Percentiles rank a stretch among this genome's conserved stretches.
phyloP scores from a whole-genome alignment of 2,329 filamentous ascomycete genomes.

The Alternaria postmessia region DNA sequence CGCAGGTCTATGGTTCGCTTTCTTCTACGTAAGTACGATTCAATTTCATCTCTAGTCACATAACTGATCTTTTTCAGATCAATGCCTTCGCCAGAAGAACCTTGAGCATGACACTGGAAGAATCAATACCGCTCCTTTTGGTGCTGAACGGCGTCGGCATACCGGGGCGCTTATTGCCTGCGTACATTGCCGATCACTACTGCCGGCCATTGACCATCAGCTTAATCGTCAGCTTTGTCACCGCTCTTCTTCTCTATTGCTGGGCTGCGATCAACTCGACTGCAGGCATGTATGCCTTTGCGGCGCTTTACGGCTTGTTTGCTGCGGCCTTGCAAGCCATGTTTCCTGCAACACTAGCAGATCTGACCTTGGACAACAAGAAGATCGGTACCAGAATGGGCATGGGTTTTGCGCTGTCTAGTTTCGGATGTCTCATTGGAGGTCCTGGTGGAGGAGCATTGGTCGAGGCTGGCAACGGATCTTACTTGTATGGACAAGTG shows the following conservation, averaged over 20 bases:
- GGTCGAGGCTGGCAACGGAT: conserved; percentile 46
- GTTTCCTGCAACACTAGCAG: conserved; percentile 54
- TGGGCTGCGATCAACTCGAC: conserved; percentile 53
- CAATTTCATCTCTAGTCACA: background rate
- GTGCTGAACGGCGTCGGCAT: conserved; percentile 57
- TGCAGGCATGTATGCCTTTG: conserved; percentile 54
- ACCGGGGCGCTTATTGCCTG: conserved; percentile 59
- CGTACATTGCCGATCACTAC: conserved; percentile 53
- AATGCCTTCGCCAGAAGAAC: conserved; percentile 60
- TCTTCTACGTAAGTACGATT: conserved; percentile 46
- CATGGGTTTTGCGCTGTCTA: conserved; percentile 47
- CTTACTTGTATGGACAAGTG: conserved; percentile 54
- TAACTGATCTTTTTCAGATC: conserved; percentile 8
- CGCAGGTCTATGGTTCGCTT: conserved; percentile 50
- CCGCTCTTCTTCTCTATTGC: conserved; percentile 54
- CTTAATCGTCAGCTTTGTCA: conserved; percentile 47
- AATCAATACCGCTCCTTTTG: conserved; percentile 55
- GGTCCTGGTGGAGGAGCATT: conserved; percentile 43
- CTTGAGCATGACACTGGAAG: conserved; percentile 52
- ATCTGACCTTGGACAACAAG: conserved; percentile 53
- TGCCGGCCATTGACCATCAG: conserved; percentile 56
- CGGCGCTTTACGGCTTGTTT: conserved; percentile 58
- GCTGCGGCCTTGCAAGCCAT: conserved; percentile 57
- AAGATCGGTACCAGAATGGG: conserved; percentile 57
- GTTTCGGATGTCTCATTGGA: conserved; percentile 39